phyloP scores from a whole-genome alignment of 352 stramenopile genomes.

The Phytophthora parvispora region DNA sequence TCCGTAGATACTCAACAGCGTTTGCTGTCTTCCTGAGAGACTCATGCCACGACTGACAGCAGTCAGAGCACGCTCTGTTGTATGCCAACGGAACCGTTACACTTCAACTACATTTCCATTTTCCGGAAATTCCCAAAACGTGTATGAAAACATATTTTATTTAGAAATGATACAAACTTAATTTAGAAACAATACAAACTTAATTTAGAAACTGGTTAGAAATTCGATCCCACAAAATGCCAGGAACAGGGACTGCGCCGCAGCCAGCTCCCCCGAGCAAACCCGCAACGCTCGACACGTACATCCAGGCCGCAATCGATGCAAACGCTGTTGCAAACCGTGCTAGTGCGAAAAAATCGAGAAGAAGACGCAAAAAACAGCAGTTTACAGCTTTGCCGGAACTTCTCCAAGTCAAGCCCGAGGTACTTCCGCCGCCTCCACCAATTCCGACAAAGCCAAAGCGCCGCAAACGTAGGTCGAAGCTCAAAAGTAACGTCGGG shows the following conservation, averaged over 20 bases:
- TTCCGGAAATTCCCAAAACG: background rate
- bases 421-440: background rate
- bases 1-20: conserved; percentile 50
- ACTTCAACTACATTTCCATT: background rate
- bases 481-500: conserved; percentile 40
- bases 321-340: background rate
- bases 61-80: background rate
- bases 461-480: conserved; percentile 39
- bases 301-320: conserved; percentile 33
- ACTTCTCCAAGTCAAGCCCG: background rate
- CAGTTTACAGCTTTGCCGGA: background rate
- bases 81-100: background rate
- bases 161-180: background rate
- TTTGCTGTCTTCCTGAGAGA: conserved; percentile 39
- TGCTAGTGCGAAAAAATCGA: background rate
- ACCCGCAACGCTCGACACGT: conserved; percentile 10
- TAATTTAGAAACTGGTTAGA: background rate
- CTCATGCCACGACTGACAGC: conserved; percentile 22
- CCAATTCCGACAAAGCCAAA: conserved; percentile 10
- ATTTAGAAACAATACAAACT: background rate
- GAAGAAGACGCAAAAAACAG: conserved; percentile 26
- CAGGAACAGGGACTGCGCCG: background rate
- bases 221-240: no score
- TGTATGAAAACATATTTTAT: background rate
- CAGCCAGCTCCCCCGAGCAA: conserved; percentile 1